Conservation (phyloP, 148 eudicot genomes). For the Drosera capensis region DNA sequence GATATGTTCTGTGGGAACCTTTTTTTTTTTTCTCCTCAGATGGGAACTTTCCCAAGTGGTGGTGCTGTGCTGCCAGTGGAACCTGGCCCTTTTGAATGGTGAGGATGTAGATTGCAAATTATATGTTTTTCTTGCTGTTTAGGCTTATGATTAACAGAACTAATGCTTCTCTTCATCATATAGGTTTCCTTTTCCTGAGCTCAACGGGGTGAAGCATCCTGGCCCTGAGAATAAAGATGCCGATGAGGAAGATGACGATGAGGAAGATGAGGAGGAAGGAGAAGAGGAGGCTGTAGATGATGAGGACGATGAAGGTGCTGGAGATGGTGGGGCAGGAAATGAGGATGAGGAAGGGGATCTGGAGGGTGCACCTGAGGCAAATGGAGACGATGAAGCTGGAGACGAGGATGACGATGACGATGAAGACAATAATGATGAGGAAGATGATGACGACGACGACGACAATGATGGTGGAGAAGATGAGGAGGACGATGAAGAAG, state of each 20-base stretch:
- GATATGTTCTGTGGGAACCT: conserved; percentile 1
- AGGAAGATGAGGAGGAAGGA: neutral
- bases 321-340: neutral
- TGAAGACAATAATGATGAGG: neutral
- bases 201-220: neutral
- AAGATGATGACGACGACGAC: neutral
- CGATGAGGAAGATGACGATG: conserved; percentile 4
- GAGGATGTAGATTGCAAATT: neutral
- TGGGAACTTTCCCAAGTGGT: neutral
- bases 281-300: conserved; percentile 1
- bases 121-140: neutral
- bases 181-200: conserved; percentile 4
- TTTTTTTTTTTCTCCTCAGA: conserved; percentile 2
- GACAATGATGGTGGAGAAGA: neutral
- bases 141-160: conserved; percentile 2
- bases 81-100: conserved; percentile 1
- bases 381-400: conserved; percentile 2
- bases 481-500: neutral
- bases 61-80: conserved; percentile 4
- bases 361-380: neutral
- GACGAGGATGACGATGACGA: conserved; percentile 5
- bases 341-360: neutral
- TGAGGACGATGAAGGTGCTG: conserved; percentile 2
- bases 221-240: conserved; percentile 5
- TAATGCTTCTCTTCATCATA: neutral